Evolutionary conservation across 495 filamentous ascomycete genomes (phyloP), one percentile per base, ranked within the genome.

Genomic region (Talaromyces nanjingensis): DNA sequence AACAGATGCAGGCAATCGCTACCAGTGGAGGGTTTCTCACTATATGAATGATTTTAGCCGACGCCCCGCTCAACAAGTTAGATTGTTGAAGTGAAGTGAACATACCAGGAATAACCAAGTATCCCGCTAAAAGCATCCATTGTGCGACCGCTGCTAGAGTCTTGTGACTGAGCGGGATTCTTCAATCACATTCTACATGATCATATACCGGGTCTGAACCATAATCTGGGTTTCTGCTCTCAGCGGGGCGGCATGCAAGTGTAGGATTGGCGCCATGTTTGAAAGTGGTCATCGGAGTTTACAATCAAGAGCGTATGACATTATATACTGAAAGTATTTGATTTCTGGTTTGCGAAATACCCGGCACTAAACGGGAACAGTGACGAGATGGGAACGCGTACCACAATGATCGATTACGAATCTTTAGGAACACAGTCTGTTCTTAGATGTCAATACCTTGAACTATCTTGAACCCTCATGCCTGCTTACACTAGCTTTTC

Each of bases 101-200:
- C 0, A 68, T 78, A 2, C 72, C 71, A 2, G 76, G 76, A 12
- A 76, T 64, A 4, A 76, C 67, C 20, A 78, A 66, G 65, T 74
- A 77, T 1, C 73, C 71, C 2, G 74, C 71, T 29, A 77, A 66
- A 1, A 77, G 65, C 20, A 75, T 66, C 75, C 69, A 76, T 3
- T 74, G 68, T 25, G 65, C 71, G 47, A 64, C 64, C 56, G 68
- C 65, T 16, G 75, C 70, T 27, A 75, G 64, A 18, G 74, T 58
- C 60, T 73, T 75, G 66, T 74, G 65, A 18, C 65, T 52, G 52
- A 58, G 65, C 3, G 70, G 67, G n/a, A 74, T 67, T 14, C 56
- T 39, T 39, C 34, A 37, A 56, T 74, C 69, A 8, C 69, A 59
- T 29, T 63, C 65, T n/a, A 65, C 69, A 75, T 75, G 45, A 67